Conservation (phyloP, 768 basidiomycete genomes). For the Candolleomyces efflorescens region DNA sequence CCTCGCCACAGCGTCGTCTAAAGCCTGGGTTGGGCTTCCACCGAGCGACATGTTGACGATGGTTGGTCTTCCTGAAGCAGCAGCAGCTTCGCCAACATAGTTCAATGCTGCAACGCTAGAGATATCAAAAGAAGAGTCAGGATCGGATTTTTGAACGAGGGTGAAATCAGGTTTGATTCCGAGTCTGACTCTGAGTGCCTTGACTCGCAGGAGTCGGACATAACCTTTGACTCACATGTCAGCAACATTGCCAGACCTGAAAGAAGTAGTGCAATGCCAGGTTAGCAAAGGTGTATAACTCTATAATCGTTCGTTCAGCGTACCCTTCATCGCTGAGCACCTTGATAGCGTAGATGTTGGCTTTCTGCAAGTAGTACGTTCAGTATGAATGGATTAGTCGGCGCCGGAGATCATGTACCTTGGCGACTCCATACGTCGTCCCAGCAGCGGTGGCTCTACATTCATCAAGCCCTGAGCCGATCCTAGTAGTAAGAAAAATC, state of each 20-base stretch:
- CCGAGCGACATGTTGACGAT: slow-evolving; percentile 98
- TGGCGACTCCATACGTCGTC: slow-evolving; percentile 16
- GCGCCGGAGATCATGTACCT: neutral
- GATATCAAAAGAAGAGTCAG: too few relatives aligned
- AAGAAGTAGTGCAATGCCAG: too few relatives aligned
- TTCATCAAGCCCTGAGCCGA: too few relatives aligned
- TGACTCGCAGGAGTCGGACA: too few relatives aligned
- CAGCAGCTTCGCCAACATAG: slow-evolving; percentile 22
- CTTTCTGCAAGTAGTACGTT: slow-evolving; percentile 6
- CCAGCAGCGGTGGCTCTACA: slow-evolving; percentile 2
- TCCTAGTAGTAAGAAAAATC: too few relatives aligned
- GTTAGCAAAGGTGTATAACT: neutral
- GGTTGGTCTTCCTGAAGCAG: slow-evolving; percentile 31
- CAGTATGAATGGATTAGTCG: too few relatives aligned
- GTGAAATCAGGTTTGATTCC: too few relatives aligned
- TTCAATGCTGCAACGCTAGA: slow-evolving; percentile 27
- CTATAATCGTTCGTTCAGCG: too few relatives aligned
- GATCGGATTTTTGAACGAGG: neutral
- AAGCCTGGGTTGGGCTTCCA: slow-evolving; percentile 83
- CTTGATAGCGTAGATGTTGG: slow-evolving; percentile 35
- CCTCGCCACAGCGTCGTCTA: slow-evolving; percentile 81
- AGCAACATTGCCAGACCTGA: too few relatives aligned
- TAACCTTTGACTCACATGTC: too few relatives aligned
- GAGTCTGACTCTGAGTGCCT: too few relatives aligned
- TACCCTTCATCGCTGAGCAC: slow-evolving; percentile 32